These are phyloP conservation scores for Phytophthora fragariaefolia DNA, from an alignment of 352 stramenopile genomes.

Conservation along the genomic window DNA sequence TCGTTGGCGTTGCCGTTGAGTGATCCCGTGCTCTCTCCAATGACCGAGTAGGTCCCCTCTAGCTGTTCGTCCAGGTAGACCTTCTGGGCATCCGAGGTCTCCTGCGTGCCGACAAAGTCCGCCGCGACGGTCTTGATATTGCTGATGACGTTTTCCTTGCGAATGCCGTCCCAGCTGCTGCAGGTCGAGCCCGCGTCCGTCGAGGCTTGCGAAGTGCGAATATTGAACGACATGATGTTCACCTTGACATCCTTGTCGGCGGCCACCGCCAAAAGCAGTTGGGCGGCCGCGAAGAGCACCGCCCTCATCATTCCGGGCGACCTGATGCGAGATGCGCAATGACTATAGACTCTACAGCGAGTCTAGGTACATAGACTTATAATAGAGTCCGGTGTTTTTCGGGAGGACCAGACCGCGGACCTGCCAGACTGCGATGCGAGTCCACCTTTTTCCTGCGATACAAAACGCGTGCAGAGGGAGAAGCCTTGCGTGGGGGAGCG, in stretches of 20 bases:
- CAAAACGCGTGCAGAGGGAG: constrained; percentile 32
- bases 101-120: constrained; percentile 84
- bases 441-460: constrained; percentile 27
- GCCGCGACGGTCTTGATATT: constrained; percentile 60
- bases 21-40: constrained; percentile 65
- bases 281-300: constrained; percentile 35
- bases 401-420: background rate
- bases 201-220: constrained; percentile 70
- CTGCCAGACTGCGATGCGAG: no score
- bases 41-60: constrained; percentile 61
- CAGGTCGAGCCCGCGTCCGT: constrained; percentile 49
- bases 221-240: constrained; percentile 82
- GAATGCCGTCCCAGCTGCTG: constrained; percentile 70
- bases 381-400: no score
- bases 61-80: constrained; percentile 63
- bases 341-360: no score
- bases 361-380: no score
- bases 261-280: constrained; percentile 15
- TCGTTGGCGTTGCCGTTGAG: constrained; percentile 66
- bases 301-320: constrained; percentile 23
- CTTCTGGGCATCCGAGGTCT: constrained; percentile 80
- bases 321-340: no score
- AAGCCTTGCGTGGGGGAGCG: constrained; percentile 24
- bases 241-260: constrained; percentile 54
- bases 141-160: constrained; percentile 64